These are phyloP conservation scores for Coprinellus micaceus DNA, from an alignment of 768 basidiomycete species.

Conservation along the genomic window DNA sequence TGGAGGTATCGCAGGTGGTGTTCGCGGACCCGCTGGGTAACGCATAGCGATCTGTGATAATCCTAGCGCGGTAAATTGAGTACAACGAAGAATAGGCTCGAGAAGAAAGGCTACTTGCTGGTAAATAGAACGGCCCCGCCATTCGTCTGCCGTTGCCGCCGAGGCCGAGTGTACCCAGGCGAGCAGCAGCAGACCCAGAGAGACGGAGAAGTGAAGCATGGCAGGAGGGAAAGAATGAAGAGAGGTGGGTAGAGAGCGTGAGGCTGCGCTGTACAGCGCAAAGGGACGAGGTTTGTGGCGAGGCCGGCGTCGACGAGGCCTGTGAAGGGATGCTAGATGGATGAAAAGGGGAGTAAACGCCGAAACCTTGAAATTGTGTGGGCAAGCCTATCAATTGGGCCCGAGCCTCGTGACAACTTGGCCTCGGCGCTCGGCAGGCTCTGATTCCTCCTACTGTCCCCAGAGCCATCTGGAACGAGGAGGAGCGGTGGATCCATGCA, in stretches of 20 bases:
- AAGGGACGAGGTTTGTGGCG: conserved; percentile 8
- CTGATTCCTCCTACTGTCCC: no score
- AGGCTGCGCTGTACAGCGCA: conserved; percentile 2
- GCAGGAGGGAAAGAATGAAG: conserved; percentile 21
- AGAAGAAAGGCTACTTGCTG: conserved; percentile 42
- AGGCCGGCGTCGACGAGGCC: no score
- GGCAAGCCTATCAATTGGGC: no score
- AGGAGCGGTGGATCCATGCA: no score
- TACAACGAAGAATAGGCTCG: background rate
- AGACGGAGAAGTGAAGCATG: conserved; percentile 16
- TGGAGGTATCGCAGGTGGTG: conserved; percentile 51
- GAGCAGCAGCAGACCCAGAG: conserved; percentile 16
- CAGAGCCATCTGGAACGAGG: no score
- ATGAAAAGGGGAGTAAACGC: background rate
- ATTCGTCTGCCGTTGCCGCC: conserved; percentile 68
- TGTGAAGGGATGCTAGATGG: no score
- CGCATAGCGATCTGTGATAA: conserved; percentile 77
- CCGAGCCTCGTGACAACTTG: no score
- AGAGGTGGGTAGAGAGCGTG: conserved; percentile 20
- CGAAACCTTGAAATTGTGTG: background rate
- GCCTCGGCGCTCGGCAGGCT: no score
- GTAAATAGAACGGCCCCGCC: conserved; percentile 77
- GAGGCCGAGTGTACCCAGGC: conserved; percentile 26
- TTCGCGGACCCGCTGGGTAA: conserved; percentile 51
- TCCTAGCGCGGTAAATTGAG: conserved; percentile 28